Evolutionary conservation across 768 basidiomycete genomes (phyloP).

Genomic region (Lentinula boryana): DNA sequence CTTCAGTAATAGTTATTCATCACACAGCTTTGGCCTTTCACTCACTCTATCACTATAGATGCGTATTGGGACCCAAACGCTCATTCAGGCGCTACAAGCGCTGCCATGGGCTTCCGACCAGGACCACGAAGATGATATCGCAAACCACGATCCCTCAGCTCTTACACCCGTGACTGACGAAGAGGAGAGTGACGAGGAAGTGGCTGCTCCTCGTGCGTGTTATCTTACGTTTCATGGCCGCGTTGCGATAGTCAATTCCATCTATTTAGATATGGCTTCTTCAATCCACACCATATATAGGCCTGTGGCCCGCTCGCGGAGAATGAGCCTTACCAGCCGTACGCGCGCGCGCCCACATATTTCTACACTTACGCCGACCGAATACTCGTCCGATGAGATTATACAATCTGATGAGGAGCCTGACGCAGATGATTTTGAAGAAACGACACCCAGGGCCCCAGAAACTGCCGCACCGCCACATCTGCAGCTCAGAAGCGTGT

Average conservation of each 20-base stretch:
- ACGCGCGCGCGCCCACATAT: conserved; percentile 13
- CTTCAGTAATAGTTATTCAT: conserved; percentile 43
- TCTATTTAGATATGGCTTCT: conserved; percentile 52
- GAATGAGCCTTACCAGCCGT: conserved; percentile 16
- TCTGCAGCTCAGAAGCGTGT: conserved; percentile 3
- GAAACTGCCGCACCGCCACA: conserved; percentile 11
- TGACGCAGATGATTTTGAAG: conserved; percentile 52
- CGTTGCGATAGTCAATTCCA: not conserved
- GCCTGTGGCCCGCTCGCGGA: conserved; percentile 65
- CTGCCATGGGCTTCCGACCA: conserved; percentile 70
- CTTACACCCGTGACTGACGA: conserved; percentile 30
- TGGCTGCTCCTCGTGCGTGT: conserved; percentile 22
- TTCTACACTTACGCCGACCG: conserved; percentile 1
- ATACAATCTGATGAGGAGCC: conserved; percentile 37
- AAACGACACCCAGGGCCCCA: conserved; percentile 37
- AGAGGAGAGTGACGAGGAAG: conserved; percentile 61
- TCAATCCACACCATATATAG: conserved; percentile 88
- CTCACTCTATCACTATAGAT: conserved; percentile 42
- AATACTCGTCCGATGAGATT: conserved; percentile 18
- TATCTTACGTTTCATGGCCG: conserved; percentile 6
- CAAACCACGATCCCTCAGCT: conserved; percentile 25
- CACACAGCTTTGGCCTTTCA: conserved; percentile 4
- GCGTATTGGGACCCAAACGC: conserved; percentile 82
- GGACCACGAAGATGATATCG: conserved; percentile 63
- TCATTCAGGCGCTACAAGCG: conserved; percentile 85